A percentile compares a stretch with the other conserved stretches of the same genome.
phyloP scores from a whole-genome alignment of 1,284 basidiomycete species.

The Veloporphyrellus conicus region DNA sequence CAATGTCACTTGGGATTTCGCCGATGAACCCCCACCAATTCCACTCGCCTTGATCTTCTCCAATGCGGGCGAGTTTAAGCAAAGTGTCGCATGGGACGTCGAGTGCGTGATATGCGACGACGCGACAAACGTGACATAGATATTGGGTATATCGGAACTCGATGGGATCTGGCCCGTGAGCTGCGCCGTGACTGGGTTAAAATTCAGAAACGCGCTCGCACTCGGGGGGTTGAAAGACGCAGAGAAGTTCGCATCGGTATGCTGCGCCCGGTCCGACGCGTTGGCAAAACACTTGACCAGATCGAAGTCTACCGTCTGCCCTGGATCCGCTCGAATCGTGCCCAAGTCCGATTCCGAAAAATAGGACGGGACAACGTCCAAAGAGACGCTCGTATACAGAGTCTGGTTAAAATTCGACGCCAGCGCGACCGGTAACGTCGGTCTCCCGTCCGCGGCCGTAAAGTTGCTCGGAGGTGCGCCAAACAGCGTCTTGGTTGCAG shows the following conservation, averaged over 20 bases:
- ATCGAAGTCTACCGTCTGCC: slow-evolving; percentile 46
- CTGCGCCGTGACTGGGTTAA: slow-evolving; percentile 43
- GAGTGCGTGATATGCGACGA: slow-evolving; percentile 65
- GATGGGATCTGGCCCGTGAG: slow-evolving; percentile 54
- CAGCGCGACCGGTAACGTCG: slow-evolving; percentile 59
- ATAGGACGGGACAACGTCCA: slow-evolving; percentile 65
- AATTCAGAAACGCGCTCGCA: slow-evolving; percentile 45
- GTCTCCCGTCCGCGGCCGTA: slow-evolving; percentile 24
- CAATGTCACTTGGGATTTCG: slow-evolving; percentile 49
- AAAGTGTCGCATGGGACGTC: slow-evolving; percentile 61
- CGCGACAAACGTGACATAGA: slow-evolving; percentile 58
- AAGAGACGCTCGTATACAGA: slow-evolving; percentile 53
- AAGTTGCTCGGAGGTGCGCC: slow-evolving; percentile 54
- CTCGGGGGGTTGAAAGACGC: slow-evolving; percentile 49
- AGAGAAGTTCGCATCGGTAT: slow-evolving; percentile 47
- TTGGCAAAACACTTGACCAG: slow-evolving; percentile 54
- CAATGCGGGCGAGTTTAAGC: slow-evolving; percentile 46
- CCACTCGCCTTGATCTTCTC: slow-evolving; percentile 27
- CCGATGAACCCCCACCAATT: slow-evolving; percentile 33
- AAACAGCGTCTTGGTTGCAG: slow-evolving; percentile 49
- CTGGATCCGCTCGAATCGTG: slow-evolving; percentile 46
- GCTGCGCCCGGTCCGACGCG: slow-evolving; percentile 20
- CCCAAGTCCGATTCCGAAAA: slow-evolving; percentile 60
- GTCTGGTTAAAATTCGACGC: slow-evolving; percentile 64
- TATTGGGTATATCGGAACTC: slow-evolving; percentile 34